A percentile compares a stretch with the other conserved stretches of the same genome.
These are phyloP conservation scores for Rusavskia elegans DNA, from an alignment of 495 filamentous ascomycete genomes.

Conservation along the genomic window DNA sequence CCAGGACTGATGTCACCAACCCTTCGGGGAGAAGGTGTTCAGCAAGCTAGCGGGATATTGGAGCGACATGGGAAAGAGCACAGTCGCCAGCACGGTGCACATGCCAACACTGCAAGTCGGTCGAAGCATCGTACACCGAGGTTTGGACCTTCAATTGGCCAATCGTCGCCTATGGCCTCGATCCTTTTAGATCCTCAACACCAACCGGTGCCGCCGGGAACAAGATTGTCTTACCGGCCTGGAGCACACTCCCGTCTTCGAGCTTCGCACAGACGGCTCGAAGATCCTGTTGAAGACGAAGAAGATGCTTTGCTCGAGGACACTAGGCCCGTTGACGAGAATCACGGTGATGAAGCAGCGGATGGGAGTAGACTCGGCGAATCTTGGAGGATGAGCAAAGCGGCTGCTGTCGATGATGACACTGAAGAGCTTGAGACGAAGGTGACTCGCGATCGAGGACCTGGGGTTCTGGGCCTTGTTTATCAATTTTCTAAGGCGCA, in stretches of 20 bases:
- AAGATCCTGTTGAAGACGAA: slow-evolving; percentile 28
- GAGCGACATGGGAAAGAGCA: neutral
- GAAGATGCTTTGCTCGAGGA: slow-evolving; percentile 19
- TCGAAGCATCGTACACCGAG: slow-evolving; percentile 17
- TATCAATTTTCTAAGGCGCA: slow-evolving; percentile 84
- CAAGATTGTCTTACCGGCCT: slow-evolving; percentile 23
- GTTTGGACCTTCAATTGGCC: slow-evolving; percentile 10
- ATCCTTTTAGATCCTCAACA: slow-evolving; percentile 77
- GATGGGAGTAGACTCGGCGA: slow-evolving; percentile 46
- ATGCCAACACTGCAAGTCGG: slow-evolving; percentile 17
- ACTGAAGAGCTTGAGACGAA: slow-evolving; percentile 33
- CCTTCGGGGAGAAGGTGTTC: slow-evolving; percentile 36
- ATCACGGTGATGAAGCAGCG: slow-evolving; percentile 28
- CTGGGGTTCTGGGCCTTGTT: slow-evolving; percentile 70
- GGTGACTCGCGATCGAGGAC: slow-evolving; percentile 26
- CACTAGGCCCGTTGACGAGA: slow-evolving; percentile 15
- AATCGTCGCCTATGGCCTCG: slow-evolving; percentile 35
- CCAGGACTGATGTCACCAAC: slow-evolving; percentile 53
- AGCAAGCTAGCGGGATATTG: neutral
- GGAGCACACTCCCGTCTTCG: slow-evolving; percentile 37
- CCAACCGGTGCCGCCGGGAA: slow-evolving; percentile 49
- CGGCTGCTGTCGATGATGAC: slow-evolving; percentile 28
- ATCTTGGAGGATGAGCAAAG: slow-evolving; percentile 44
- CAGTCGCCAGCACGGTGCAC: slow-evolving; percentile 6
- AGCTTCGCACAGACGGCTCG: slow-evolving; percentile 21